phyloP scores from a whole-genome alignment of 768 basidiomycete species.

The Collybia sordida region DNA sequence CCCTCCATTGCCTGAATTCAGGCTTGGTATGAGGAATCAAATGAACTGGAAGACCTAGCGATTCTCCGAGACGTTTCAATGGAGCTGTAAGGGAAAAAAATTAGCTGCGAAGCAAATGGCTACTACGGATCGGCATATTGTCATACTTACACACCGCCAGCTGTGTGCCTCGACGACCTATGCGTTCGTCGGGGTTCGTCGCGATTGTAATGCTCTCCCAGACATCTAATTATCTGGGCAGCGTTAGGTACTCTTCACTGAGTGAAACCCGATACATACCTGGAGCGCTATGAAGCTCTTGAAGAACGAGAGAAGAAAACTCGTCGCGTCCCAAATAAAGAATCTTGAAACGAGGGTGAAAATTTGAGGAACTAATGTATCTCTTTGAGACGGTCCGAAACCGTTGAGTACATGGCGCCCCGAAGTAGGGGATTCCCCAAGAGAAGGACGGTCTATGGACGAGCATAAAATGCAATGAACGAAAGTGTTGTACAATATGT shows the following conservation, averaged over 20 bases:
- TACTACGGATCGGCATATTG: no score
- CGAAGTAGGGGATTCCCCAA: no score
- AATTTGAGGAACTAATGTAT: neutral
- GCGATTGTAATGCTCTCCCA: constrained; percentile 70
- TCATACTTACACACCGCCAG: constrained; percentile 54
- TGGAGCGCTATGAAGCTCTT: constrained; percentile 56
- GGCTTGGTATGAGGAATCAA: constrained; percentile 58
- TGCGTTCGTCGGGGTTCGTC: constrained; percentile 67
- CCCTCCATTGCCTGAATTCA: constrained; percentile 68
- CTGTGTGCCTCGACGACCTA: constrained; percentile 60
- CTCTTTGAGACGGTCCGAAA: neutral
- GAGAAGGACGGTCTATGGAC: no score
- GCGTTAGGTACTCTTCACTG: neutral
- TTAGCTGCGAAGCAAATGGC: neutral
- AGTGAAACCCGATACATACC: constrained; percentile 38
- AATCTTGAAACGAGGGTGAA: constrained; percentile 54
- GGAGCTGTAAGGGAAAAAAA: constrained; percentile 51
- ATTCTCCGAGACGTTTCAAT: constrained; percentile 57
- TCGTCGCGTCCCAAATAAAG: constrained; percentile 88
- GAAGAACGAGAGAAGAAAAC: constrained; percentile 78
- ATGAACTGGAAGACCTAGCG: constrained; percentile 52
- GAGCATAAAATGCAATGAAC: no score
- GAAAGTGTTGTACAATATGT: no score
- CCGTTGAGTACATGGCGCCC: no score
- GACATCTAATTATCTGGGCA: constrained; percentile 53